These are phyloP conservation scores for Mycena galericulata DNA, from an alignment of 768 basidiomycete genomes.

Conservation along the genomic window DNA sequence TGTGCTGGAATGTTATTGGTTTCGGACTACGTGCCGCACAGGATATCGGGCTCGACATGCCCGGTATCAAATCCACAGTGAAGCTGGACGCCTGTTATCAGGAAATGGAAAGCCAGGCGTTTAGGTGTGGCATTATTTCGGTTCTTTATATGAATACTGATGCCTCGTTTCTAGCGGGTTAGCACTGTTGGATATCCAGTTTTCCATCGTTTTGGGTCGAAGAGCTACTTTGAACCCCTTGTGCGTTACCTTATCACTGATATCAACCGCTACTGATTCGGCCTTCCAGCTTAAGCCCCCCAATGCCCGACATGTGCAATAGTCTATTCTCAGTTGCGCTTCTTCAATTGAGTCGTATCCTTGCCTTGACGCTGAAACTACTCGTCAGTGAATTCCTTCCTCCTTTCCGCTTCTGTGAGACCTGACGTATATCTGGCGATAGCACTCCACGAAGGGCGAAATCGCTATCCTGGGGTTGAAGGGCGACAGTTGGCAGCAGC, in stretches of 20 bases:
- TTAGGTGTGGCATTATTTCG: constrained; percentile 56
- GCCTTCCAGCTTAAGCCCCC: too few relatives aligned
- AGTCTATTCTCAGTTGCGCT: too few relatives aligned
- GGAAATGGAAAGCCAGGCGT: constrained; percentile 80
- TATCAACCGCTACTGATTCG: too few relatives aligned
- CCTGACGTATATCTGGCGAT: constrained; percentile 72
- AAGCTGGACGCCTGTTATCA: constrained; percentile 60
- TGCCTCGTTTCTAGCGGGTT: not conserved
- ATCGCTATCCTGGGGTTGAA: constrained; percentile 45
- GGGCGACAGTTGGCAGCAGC: constrained; percentile 61
- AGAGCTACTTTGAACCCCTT: too few relatives aligned
- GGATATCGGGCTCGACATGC: constrained; percentile 82
- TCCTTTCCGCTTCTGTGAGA: not conserved
- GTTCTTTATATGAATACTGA: not conserved
- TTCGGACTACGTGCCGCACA: constrained; percentile 46
- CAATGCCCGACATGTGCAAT: too few relatives aligned
- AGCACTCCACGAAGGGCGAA: constrained; percentile 77
- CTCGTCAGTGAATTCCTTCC: not conserved
- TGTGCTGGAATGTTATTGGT: constrained; percentile 76
- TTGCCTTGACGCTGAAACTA: constrained; percentile 50
- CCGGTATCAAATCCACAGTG: constrained; percentile 52
- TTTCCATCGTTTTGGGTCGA: too few relatives aligned
- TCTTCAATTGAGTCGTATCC: constrained; percentile 46
- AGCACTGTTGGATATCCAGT: not conserved
- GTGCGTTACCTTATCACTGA: too few relatives aligned